Evolutionary conservation across 2,329 filamentous ascomycete genomes (phyloP), one percentile per base, ranked within the genome.

Genomic region (Verticillium nonalfalfae): DNA sequence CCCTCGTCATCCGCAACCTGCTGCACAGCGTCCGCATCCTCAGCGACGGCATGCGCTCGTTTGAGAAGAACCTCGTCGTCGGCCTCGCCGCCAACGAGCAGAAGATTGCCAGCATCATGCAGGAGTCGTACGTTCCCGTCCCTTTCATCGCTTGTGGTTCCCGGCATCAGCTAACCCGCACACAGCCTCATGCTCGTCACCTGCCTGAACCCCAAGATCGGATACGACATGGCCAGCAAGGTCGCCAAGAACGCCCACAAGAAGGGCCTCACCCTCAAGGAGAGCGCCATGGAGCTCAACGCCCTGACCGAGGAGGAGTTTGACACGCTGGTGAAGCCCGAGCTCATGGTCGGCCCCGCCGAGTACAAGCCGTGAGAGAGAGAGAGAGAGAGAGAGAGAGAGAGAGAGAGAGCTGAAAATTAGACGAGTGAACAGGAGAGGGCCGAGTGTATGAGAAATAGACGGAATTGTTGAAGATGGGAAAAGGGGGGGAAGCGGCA

Each of bases 201-300:
- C 67, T 97, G 94, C 83, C 84, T 98, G 65, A 97, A 97, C 84
- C 93, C 93, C 68, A 91, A 96, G 77, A 97, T 98, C 73, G 94
- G 93, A 63, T 97, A 97, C 78, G 93, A 97, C 75, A 96, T 96
- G 91, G 93, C 93, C 59, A 93, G 89, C 78, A 96, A 96, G 83
- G 93, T 97, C 31, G 93, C 93, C 72, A 97, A 97, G 88, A 96
- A 99, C 73, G 95, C 95, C 15, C 95, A 99, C 82, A 97, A 97
- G 86, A 98, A 98, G 86, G 93, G 93, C 38, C 79, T 94, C 59
- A 97, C 93, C 31, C 85, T 99, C 62, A 97, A 97, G 84, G 81
- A 96, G 79, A 94, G 90, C 71, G 94, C 95, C 21, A 87, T 98
- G 83, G 91, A 98, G 82, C 85, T 99, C 67, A 85, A 97, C 68